Percentiles rank a stretch among this genome's conserved stretches.
Conservation (phyloP, 176 grass and related monocot species). For the Carex pumila region DNA sequence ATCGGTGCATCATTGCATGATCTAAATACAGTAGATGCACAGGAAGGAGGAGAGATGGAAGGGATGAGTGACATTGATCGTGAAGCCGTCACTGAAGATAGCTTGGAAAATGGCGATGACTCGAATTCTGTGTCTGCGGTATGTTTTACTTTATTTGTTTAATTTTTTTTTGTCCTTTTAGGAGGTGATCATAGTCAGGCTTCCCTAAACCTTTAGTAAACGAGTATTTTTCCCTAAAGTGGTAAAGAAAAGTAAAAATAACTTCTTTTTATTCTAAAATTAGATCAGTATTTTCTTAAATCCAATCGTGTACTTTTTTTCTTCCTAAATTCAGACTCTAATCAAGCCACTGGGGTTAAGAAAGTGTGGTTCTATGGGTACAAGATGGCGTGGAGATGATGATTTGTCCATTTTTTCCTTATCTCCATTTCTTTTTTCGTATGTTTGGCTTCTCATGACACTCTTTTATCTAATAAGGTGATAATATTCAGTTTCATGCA, state of each 20-base stretch:
- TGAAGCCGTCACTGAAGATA: constrained; percentile 47
- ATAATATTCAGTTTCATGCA: background rate
- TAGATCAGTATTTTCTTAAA: background rate
- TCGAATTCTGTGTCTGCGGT: constrained; percentile 55
- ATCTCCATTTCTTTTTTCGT: background rate
- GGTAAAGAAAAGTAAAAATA: background rate
- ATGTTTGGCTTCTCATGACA: background rate
- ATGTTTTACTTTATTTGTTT: background rate
- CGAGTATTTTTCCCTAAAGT: background rate
- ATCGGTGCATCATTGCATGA: constrained; percentile 38
- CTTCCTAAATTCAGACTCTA: background rate
- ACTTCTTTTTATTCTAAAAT: background rate
- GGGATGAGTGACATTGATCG: constrained; percentile 52
- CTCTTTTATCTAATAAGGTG: background rate
- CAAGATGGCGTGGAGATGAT: background rate
- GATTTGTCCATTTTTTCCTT: background rate
- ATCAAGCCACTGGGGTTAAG: background rate
- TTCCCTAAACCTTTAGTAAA: background rate
- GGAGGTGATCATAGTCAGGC: background rate
- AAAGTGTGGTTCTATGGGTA: background rate
- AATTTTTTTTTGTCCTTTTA: background rate
- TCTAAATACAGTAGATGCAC: constrained; percentile 39
- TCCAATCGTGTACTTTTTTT: background rate
- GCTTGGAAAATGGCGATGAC: constrained; percentile 53
- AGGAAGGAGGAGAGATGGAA: constrained; percentile 26